Evolutionary conservation across 768 basidiomycete species (phyloP).

Genomic region (Asterophora lycoperdoides): DNA sequence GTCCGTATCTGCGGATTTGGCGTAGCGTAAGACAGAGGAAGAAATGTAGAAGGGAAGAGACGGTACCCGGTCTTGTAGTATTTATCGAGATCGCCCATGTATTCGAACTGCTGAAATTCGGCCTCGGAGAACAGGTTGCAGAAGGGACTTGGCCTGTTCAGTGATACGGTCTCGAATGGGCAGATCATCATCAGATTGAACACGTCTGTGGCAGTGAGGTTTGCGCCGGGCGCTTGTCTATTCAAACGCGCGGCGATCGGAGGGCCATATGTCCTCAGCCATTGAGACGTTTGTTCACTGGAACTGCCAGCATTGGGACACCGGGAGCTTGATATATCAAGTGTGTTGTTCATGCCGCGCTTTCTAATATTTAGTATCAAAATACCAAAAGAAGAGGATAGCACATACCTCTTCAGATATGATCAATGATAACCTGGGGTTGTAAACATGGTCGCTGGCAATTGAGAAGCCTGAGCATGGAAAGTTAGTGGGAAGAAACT

Average conservation of each 20-base stretch:
- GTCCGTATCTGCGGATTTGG: slow-evolving; percentile 51
- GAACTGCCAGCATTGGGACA: slow-evolving; percentile 55
- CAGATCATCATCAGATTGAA: slow-evolving; percentile 67
- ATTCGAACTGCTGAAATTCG: slow-evolving; percentile 68
- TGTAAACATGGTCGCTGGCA: slow-evolving; percentile 43
- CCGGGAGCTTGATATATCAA: slow-evolving; percentile 60
- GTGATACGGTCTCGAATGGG: slow-evolving; percentile 72
- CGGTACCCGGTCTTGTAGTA: slow-evolving; percentile 71
- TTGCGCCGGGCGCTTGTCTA: slow-evolving; percentile 54
- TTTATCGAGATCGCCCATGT: slow-evolving; percentile 69
- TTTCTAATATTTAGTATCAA: background rate
- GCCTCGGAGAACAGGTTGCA: slow-evolving; percentile 63
- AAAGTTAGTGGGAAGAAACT: background rate
- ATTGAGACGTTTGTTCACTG: slow-evolving; percentile 41
- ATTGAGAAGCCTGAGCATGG: slow-evolving; percentile 49
- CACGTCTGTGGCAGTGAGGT: slow-evolving; percentile 51
- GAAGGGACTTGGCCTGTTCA: slow-evolving; percentile 52
- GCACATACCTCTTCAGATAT: slow-evolving; percentile 55
- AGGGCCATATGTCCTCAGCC: slow-evolving; percentile 53
- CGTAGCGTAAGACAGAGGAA: background rate
- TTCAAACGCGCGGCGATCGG: slow-evolving; percentile 60
- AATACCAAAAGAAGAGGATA: slow-evolving; percentile 11
- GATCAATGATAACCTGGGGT: slow-evolving; percentile 51
- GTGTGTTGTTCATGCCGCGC: slow-evolving; percentile 56
- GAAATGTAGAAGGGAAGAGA: background rate